Evolutionary conservation across 1,284 basidiomycete species (phyloP).

Genomic region (Melampsora larici-populina): DNA sequence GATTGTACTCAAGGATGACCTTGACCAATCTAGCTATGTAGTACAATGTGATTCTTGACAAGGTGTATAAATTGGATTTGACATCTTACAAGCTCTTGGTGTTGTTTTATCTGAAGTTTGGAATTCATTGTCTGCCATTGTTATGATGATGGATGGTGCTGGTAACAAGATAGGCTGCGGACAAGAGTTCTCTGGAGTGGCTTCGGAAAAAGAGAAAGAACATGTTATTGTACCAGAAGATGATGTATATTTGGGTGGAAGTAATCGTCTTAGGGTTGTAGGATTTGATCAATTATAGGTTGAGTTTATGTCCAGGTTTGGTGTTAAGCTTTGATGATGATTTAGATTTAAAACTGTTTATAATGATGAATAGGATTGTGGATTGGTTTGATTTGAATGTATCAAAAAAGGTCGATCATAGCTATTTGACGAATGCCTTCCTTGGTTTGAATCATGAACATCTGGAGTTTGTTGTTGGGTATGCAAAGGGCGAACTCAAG

Average conservation of each 20-base stretch:
- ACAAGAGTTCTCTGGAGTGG: constrained; percentile 2
- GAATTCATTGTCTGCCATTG: not conserved
- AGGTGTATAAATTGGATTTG: not conserved
- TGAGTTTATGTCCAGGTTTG: too few relatives aligned
- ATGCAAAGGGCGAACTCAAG: too few relatives aligned
- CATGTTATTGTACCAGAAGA: not conserved
- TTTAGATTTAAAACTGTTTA: too few relatives aligned
- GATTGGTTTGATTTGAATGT: too few relatives aligned
- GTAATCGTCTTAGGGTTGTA: not conserved
- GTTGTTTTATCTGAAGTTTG: not conserved
- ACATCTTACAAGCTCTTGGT: not conserved
- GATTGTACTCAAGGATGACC: not conserved
- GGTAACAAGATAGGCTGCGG: constrained; percentile 23
- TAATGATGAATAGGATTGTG: too few relatives aligned
- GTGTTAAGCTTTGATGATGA: too few relatives aligned
- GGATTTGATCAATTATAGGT: not conserved
- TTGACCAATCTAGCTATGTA: not conserved
- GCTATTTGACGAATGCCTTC: too few relatives aligned
- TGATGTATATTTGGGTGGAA: not conserved
- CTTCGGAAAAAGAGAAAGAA: too few relatives aligned
- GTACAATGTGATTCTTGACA: not conserved
- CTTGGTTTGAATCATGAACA: too few relatives aligned
- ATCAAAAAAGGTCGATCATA: too few relatives aligned
- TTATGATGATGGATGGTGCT: constrained; percentile 13
- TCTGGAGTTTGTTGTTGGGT: too few relatives aligned